Evolutionary conservation across 129 eudicot species (phyloP), one percentile per base, ranked within the genome.

Genomic region (Lonicera japonica): DNA sequence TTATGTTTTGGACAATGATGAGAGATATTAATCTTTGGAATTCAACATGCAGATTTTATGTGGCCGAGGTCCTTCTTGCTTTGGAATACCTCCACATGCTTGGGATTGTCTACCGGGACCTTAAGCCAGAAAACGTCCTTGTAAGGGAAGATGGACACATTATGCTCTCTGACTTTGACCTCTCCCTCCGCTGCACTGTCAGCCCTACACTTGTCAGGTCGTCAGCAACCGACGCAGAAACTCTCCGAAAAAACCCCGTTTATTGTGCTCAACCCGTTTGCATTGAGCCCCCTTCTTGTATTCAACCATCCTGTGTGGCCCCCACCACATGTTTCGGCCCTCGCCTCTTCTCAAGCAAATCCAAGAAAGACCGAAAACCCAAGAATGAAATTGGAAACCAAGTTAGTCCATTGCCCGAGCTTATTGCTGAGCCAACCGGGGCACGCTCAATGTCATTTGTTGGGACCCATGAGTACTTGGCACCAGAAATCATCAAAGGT

Each of bases 371-470:
- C 14, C 43, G 65, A 16, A 70, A 70, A 60, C 54, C 72, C 21
- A 76, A 63, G 41, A 63, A 71, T 16, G 70, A 71, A 11, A 19
- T 63, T 21, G 63, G 64, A 12, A 70, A 64, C 51, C 80, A 75
- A 61, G 73, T 75, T n/a, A 60, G 68, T 25, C 73, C 82, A 8
- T 52, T 70, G 17, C 76, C 77, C 4, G 73, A 64, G 69, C 81
- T 77, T 34, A 61, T 72, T 5, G 82, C 82, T 7, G 82, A 77
- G 63, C 82, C 82, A 5, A 77, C 78, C 15, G 25, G 59, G 20
- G 82, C 82, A 0, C 68, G 78, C 11, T 77, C 82, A 5, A 77
- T 77, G 82, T 77, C 82, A 20, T 77, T 77, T 63, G 82, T 77
- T 1, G 82, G 82, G 25, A 77, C 82, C 24, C 82, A 77, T 20